Conservation (phyloP, 768 basidiomycete species). For the Sutorius australiensis region DNA sequence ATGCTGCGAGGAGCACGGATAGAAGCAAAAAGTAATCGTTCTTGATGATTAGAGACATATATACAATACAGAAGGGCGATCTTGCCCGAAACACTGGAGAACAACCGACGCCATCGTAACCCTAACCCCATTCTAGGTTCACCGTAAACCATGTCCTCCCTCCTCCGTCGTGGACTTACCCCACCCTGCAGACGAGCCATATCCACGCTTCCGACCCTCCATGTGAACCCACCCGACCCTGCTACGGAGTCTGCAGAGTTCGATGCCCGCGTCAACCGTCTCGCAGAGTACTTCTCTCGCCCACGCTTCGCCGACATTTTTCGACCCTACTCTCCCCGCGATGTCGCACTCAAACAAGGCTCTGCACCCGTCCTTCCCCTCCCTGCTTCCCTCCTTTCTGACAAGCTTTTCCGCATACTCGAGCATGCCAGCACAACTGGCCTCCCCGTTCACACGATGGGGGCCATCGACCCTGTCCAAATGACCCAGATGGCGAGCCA, state of each 20-base stretch:
- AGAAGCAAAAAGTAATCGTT: constrained; percentile 13
- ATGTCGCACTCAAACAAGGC: constrained; percentile 88
- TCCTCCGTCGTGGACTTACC: constrained; percentile 3
- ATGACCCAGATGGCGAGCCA: constrained; percentile 92
- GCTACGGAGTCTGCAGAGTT: constrained; percentile 59
- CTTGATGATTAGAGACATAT: background rate
- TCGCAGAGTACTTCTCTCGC: constrained; percentile 69
- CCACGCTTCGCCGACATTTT: constrained; percentile 72
- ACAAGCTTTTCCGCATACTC: constrained; percentile 78
- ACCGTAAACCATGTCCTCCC: constrained; percentile 27
- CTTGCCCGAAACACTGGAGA: constrained; percentile 6
- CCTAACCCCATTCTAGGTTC: constrained; percentile 36
- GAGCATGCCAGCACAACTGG: constrained; percentile 57
- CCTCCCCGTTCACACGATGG: constrained; percentile 84
- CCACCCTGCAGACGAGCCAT: constrained; percentile 28
- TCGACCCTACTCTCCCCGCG: constrained; percentile 75
- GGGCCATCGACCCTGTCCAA: constrained; percentile 89
- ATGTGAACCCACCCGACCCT: constrained; percentile 54
- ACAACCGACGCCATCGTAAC: constrained; percentile 20
- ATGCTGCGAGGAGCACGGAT: constrained; percentile 24
- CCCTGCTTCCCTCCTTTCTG: constrained; percentile 72
- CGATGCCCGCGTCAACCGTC: constrained; percentile 54
- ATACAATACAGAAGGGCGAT: constrained; percentile 18
- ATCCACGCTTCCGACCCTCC: constrained; percentile 36
- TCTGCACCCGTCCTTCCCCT: constrained; percentile 75